Conservation (phyloP, 2,329 filamentous ascomycete species). For the Ceratocystis huliohia region DNA sequence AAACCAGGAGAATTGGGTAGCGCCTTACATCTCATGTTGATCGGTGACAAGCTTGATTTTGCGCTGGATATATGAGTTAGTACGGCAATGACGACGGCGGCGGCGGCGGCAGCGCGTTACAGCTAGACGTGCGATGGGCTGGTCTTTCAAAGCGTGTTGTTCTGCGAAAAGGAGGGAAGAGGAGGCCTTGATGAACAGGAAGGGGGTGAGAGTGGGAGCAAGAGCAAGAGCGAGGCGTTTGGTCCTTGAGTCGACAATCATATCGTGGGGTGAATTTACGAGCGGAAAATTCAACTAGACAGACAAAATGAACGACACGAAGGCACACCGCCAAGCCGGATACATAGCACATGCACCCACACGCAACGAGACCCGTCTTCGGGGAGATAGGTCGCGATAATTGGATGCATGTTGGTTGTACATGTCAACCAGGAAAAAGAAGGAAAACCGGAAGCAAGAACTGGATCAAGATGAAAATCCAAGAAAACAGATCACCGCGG, state of each 20-base stretch:
- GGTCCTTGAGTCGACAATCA: neutral
- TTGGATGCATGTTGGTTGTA: no score
- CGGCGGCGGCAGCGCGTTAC: no score
- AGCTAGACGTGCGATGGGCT: neutral
- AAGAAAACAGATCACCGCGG: neutral
- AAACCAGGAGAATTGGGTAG: neutral
- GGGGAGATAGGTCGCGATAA: no score
- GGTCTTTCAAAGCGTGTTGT: neutral
- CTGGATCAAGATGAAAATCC: neutral
- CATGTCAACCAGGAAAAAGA: neutral
- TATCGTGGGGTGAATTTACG: neutral
- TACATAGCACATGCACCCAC: no score
- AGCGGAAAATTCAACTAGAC: no score
- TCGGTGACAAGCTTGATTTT: constrained; percentile 87
- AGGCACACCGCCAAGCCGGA: no score
- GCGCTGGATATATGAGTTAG: constrained; percentile 46
- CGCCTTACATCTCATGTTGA: constrained; percentile 72
- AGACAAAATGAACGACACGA: no score
- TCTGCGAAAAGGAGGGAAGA: neutral
- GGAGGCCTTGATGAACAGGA: neutral
- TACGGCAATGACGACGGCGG: neutral
- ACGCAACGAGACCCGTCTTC: no score
- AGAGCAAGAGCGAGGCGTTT: no score
- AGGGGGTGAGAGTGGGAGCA: neutral
- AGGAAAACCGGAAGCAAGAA: neutral